Evolutionary conservation across 1,284 basidiomycete species (phyloP), one percentile per base, ranked within the genome.

Genomic region (Filobasidium uniguttulatum): DNA sequence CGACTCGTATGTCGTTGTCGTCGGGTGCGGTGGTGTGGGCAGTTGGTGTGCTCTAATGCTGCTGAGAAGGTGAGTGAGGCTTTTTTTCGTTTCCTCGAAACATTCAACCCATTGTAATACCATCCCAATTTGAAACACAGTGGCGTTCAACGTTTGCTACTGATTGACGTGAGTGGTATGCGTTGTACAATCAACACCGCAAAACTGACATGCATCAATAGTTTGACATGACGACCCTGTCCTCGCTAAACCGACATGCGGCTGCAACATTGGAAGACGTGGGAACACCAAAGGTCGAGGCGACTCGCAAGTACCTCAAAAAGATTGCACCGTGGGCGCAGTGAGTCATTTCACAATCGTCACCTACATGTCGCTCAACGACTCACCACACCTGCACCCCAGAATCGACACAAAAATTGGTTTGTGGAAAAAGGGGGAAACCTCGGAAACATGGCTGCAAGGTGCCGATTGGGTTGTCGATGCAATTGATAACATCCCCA

Each of bases 41-140:
- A 89, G 85, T 59, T 93, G 89, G 83, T 84, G 82, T 23, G 90
- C 93, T 5, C 79, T 93, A 28, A 96, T 96, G 89, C 79, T 96
- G 38, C 82, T 81, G 26, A 73, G 90, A 64, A 70, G 65, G 65
- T 64, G 5, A 14, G 28, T 34, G 5, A 20, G 3, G 19, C 38
- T 22, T 29, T 14, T 30, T 5, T n/a, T n/a, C n/a, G n/a, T n/a
- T n/a, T n/a, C n/a, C n/a, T n/a, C n/a, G n/a, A n/a, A n/a, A n/a
- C n/a, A n/a, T n/a, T 33, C 31, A 10, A n/a, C 31, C 31, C 31
- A 33, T 33, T 33, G n/a, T 33, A 33, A 33, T 10, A 10, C 31
- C n/a, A 33, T 33, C 9, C 31, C n/a, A n/a, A 33, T 33, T 33
- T 31, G n/a, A 15, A 3, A 3, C 4, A n/a, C 35, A 67, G 68